Base-by-base conservation (phyloP, 495 filamentous ascomycete genomes). In the Cenococcum geophilum region DNA sequence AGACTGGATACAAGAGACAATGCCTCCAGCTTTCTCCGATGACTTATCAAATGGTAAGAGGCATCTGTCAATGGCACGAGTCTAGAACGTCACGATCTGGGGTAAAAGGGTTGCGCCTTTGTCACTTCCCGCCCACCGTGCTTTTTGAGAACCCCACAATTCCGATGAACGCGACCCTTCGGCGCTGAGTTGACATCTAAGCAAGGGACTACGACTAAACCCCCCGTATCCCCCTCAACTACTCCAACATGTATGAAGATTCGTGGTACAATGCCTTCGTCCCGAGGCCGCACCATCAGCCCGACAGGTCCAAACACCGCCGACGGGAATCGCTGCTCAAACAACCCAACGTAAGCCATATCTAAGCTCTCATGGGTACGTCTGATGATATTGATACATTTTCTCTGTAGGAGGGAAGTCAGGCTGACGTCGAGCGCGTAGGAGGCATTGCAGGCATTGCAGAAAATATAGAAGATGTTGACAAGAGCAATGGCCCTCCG, bases 201-300 rank as follows among this genome's bases (percentile, higher is more conserved):
- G 27, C 27, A 32, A 32, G 27, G 27, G 27, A 32, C 27, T 6
- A 32, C 27, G 3, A 32, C 27, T 32, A 32, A 32, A 3, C 27
- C 27, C 27, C 27, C 43, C 20, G 35, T 36, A 53, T 42, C 18
- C 23, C 51, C n/a, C 5, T 27, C 20, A 14, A 42, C 23, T n/a
- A n/a, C 20, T 20, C 14, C 52, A 68, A 56, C 54, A 88, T 88
- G 86, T 89, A 87, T 74, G 87, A 89, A 70, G 86, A 89, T 68
- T 80, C 84, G 9, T 90, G 86, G 82, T 86, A 89, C 72, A 83
- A 78, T 60, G 68, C 72, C 59, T 82, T 86, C 65, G 82, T 85
- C 25, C 80, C 82, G 0, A 78, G 80, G 37, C 72, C 37, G 47
- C 74, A 79, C 42, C 70, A 79, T 14, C 77, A 76, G 61, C 74